phyloP scores from a whole-genome alignment of 1,284 basidiomycete genomes.

The Stereum hirsutum region DNA sequence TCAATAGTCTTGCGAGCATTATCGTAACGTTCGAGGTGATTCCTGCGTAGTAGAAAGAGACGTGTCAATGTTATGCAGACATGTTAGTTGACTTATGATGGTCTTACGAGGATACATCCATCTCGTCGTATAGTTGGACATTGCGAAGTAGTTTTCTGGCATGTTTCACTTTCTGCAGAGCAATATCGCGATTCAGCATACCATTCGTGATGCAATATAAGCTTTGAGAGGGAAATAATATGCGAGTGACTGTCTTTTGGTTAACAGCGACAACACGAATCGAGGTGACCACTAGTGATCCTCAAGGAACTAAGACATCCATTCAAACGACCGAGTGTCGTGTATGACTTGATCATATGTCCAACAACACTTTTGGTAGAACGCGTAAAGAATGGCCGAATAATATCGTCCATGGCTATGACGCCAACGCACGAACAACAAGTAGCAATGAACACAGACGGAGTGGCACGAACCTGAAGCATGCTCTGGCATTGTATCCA shows the following conservation, averaged over 20 bases:
- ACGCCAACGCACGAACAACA: too few species aligned
- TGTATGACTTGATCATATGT: too few species aligned
- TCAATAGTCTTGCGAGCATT: constrained; percentile 41
- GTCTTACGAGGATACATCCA: constrained; percentile 35
- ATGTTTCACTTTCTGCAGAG: constrained; percentile 50
- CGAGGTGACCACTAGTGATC: too few species aligned
- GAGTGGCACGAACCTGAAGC: constrained; percentile 54
- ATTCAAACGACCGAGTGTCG: too few species aligned
- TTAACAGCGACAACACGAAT: too few species aligned
- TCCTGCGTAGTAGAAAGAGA: constrained; percentile 19
- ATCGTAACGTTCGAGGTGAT: constrained; percentile 28
- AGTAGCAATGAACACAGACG: too few species aligned
- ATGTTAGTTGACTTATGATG: constrained; percentile 5
- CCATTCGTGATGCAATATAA: not conserved
- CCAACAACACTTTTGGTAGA: too few species aligned
- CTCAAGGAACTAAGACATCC: too few species aligned
- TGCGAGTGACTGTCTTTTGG: too few species aligned
- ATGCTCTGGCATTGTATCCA: constrained; percentile 52
- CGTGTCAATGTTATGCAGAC: not conserved
- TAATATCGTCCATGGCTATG: too few species aligned
- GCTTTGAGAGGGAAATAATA: not conserved
- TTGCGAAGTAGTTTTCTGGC: constrained; percentile 49
- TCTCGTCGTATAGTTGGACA: constrained; percentile 36
- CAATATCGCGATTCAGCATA: not conserved
- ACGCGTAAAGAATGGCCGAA: too few species aligned